Evolutionary conservation across 495 filamentous ascomycete genomes (phyloP).

Genomic region (Penicillium nucicola): DNA sequence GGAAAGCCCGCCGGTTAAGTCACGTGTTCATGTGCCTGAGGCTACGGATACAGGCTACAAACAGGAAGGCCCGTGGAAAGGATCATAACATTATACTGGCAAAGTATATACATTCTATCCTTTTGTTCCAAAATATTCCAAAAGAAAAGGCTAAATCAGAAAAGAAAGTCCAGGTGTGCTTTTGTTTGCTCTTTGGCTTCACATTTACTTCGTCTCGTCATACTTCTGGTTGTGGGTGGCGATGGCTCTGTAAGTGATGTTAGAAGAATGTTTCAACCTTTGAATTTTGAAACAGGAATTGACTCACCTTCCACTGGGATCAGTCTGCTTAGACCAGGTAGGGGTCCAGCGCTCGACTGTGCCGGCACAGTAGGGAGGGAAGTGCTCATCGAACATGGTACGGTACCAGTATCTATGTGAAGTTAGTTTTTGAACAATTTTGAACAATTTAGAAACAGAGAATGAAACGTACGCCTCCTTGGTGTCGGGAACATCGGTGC

Average conservation of each 20-base stretch:
- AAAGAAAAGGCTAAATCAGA: slow-evolving; percentile 7
- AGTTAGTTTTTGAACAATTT: slow-evolving; percentile 13
- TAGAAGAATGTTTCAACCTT: slow-evolving; percentile 6
- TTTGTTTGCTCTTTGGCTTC: slow-evolving; percentile 5
- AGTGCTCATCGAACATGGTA: slow-evolving; percentile 96
- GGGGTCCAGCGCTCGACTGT: slow-evolving; percentile 97
- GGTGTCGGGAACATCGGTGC: slow-evolving; percentile 81
- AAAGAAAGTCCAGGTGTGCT: slow-evolving; percentile 5
- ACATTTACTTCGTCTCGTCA: slow-evolving; percentile 36
- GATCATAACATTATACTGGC: slow-evolving; percentile 5
- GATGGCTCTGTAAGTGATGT: slow-evolving; percentile 55
- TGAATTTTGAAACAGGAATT: neutral
- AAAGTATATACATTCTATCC: slow-evolving; percentile 11
- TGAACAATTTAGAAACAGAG: too few relatives aligned
- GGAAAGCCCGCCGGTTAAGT: slow-evolving; percentile 38
- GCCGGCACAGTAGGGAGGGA: slow-evolving; percentile 83
- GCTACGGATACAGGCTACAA: neutral
- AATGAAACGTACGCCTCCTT: slow-evolving; percentile 87
- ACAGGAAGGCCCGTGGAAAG: neutral
- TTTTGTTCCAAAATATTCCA: slow-evolving; percentile 1
- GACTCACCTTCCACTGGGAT: slow-evolving; percentile 86
- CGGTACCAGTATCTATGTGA: slow-evolving; percentile 88
- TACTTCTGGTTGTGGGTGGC: slow-evolving; percentile 68
- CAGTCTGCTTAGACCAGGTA: slow-evolving; percentile 95
- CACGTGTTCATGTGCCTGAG: slow-evolving; percentile 23